Conservation (phyloP, 768 basidiomycete genomes). For the Boletus vinaceobasis region DNA sequence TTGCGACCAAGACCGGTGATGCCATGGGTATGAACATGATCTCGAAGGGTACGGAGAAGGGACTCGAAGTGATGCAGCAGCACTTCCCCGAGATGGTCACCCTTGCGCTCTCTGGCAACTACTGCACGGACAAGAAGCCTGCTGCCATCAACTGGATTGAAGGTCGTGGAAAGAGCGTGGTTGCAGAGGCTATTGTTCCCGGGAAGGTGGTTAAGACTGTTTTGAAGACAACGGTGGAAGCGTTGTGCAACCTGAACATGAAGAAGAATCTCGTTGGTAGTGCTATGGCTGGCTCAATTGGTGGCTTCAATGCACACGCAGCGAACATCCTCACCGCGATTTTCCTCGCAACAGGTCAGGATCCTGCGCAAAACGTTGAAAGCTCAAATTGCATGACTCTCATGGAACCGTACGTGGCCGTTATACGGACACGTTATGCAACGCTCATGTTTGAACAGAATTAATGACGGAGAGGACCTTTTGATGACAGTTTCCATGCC, state of each 20-base stretch:
- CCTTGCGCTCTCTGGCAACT: constrained; percentile 92
- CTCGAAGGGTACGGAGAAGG: constrained; percentile 95
- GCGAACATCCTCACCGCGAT: constrained; percentile 96
- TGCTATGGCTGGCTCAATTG: constrained; percentile 97
- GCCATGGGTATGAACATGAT: constrained; percentile 99
- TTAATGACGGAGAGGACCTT: constrained; percentile 85
- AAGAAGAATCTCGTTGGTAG: constrained; percentile 98
- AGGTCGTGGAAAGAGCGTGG: constrained; percentile 95
- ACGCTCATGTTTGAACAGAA: constrained; percentile 41
- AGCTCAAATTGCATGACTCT: constrained; percentile 98
- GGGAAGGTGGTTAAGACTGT: constrained; percentile 86
- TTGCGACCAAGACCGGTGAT: constrained; percentile 92
- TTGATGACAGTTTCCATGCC: constrained; percentile 96
- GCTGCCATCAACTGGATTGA: constrained; percentile 99
- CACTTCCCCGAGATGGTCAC: constrained; percentile 90
- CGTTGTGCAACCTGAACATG: constrained; percentile 83
- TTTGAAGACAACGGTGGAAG: constrained; percentile 91
- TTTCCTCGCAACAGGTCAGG: constrained; percentile 95
- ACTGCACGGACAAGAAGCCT: constrained; percentile 99
- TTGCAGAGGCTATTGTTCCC: constrained; percentile 91
- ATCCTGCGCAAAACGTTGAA: constrained; percentile 98
- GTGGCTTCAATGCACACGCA: constrained; percentile 98
- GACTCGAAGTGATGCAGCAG: constrained; percentile 71
- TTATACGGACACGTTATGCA: constrained; percentile 1
- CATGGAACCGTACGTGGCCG: constrained; percentile 84